Evolutionary conservation across 495 filamentous ascomycete genomes (phyloP).

Genomic region (Ascobolus immersus): DNA sequence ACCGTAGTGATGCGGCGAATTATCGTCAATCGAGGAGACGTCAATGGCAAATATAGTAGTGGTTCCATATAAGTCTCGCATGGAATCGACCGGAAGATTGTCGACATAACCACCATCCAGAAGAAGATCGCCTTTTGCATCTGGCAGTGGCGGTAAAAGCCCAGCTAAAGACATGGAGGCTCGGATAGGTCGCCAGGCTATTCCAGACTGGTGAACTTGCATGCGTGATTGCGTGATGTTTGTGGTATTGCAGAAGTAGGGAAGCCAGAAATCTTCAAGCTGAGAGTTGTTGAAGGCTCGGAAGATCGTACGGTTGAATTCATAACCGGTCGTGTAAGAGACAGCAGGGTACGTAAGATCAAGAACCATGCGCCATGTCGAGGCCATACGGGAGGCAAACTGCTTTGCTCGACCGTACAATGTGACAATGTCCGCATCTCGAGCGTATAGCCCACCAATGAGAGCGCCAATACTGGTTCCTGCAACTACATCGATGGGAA

Average conservation of each 20-base stretch:
- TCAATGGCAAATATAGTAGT: slow-evolving; percentile 91
- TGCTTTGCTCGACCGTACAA: slow-evolving; percentile 94
- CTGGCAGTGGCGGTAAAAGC: slow-evolving; percentile 74
- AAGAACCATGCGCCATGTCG: slow-evolving; percentile 87
- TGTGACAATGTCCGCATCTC: slow-evolving; percentile 86
- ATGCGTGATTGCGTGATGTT: slow-evolving; percentile 77
- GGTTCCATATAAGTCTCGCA: slow-evolving; percentile 80
- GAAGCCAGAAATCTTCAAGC: slow-evolving; percentile 94
- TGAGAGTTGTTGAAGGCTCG: slow-evolving; percentile 89
- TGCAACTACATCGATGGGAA: slow-evolving; percentile 86
- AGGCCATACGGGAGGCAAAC: slow-evolving; percentile 87
- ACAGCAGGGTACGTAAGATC: slow-evolving; percentile 80
- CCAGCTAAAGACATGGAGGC: slow-evolving; percentile 92
- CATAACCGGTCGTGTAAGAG: slow-evolving; percentile 92
- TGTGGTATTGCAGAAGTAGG: slow-evolving; percentile 97
- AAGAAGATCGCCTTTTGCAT: slow-evolving; percentile 88
- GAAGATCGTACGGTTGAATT: slow-evolving; percentile 98
- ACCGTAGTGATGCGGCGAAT: slow-evolving; percentile 69
- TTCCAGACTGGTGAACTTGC: slow-evolving; percentile 82
- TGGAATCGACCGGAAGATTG: slow-evolving; percentile 87
- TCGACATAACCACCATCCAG: slow-evolving; percentile 92
- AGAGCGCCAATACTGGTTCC: slow-evolving; percentile 97
- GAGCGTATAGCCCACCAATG: slow-evolving; percentile 81
- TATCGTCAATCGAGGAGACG: slow-evolving; percentile 73
- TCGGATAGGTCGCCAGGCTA: slow-evolving; percentile 87